Evolutionary conservation across 164 flowering plant genomes (phyloP).

Genomic region (Tetracentron sinense): DNA sequence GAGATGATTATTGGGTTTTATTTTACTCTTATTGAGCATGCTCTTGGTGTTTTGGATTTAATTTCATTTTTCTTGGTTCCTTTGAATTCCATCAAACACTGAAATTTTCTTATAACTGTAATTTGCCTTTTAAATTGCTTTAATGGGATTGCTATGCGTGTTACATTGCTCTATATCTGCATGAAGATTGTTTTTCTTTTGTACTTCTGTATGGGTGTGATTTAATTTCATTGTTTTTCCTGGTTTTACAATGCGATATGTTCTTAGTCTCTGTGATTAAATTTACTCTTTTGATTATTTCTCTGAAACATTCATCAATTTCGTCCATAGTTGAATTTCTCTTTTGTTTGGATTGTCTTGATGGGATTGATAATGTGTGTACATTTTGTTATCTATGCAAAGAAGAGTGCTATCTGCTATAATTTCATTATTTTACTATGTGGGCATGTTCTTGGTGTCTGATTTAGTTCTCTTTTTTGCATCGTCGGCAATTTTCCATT

Average conservation of each 20-base stretch:
- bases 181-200: too few relatives aligned
- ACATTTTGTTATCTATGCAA: not conserved
- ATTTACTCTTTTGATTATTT: not conserved
- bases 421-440: not conserved
- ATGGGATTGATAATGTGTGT: not conserved
- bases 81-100: too few relatives aligned
- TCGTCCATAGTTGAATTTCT: not conserved
- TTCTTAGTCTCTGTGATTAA: too few relatives aligned
- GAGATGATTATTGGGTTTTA: not conserved
- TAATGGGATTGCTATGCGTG: not conserved
- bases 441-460: too few relatives aligned
- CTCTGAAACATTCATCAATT: not conserved
- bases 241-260: not conserved
- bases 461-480: not conserved
- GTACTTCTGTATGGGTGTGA: not conserved
- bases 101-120: not conserved
- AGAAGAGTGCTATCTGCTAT: not conserved
- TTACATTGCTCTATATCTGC: not conserved
- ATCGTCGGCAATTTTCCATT: not conserved
- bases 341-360: not conserved
- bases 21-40: too few relatives aligned
- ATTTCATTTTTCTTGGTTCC: not conserved
- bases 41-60: not conserved
- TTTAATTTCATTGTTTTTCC: not conserved
- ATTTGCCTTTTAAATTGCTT: not conserved